phyloP scores from a whole-genome alignment of 164 flowering plant genomes.

The Cinnamomum chago region DNA sequence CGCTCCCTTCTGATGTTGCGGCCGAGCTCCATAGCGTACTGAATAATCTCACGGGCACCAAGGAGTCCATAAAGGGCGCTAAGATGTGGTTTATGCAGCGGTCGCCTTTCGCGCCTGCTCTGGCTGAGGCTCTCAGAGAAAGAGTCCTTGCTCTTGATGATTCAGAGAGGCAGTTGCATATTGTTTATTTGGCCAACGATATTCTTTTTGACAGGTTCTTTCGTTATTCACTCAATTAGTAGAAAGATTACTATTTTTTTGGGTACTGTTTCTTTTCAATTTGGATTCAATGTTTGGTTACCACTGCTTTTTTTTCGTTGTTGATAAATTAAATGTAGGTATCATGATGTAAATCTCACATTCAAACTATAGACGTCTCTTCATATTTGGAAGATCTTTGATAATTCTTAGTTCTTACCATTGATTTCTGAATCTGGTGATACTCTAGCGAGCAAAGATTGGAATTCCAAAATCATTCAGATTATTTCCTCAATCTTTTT shows the following conservation, averaged over 20 bases:
- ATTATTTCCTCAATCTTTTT: too few species aligned
- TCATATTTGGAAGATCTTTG: too few species aligned
- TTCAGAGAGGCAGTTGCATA: constrained; percentile 87
- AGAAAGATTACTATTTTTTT: not conserved
- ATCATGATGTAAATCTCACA: too few species aligned
- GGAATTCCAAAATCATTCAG: too few species aligned
- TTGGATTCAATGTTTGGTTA: too few species aligned
- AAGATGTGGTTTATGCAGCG: constrained; percentile 98
- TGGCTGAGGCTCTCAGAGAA: constrained; percentile 89
- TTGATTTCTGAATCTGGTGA: too few species aligned
- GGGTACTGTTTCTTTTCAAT: too few species aligned
- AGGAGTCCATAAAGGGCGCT: constrained; percentile 96
- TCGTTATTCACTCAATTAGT: not conserved
- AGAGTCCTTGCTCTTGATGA: constrained; percentile 69
- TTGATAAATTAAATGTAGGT: too few species aligned
- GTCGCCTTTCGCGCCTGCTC: constrained; percentile 82
- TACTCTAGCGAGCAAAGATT: too few species aligned
- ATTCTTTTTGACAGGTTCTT: constrained; percentile 92
- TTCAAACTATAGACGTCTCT: too few species aligned
- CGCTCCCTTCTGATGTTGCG: constrained; percentile 90
- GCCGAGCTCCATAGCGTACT: constrained; percentile 69
- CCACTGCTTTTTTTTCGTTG: too few species aligned
- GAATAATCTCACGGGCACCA: constrained; percentile 79
- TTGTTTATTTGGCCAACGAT: constrained; percentile 89
- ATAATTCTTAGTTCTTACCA: too few species aligned